These are phyloP conservation scores for Alternaria infectoria DNA, from an alignment of 2,329 filamentous ascomycete species.

Conservation along the genomic window DNA sequence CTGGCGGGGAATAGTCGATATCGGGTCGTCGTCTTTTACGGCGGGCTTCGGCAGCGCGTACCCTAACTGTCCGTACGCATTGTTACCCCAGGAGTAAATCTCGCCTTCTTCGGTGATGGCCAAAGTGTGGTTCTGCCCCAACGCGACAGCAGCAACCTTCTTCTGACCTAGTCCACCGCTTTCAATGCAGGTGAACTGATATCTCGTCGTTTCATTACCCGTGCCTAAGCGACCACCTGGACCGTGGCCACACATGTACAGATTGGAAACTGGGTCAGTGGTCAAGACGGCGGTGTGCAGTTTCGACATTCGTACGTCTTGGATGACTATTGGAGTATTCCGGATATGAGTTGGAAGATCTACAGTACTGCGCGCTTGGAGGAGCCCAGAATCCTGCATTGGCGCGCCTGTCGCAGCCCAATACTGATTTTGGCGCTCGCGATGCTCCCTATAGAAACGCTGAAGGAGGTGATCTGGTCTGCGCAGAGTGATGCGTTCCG, in stretches of 20 bases:
- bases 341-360: slow-evolving; percentile 76
- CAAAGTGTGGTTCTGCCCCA: slow-evolving; percentile 91
- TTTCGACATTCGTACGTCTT: slow-evolving; percentile 87
- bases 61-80: slow-evolving; percentile 83
- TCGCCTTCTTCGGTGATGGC: slow-evolving; percentile 87
- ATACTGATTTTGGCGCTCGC: slow-evolving; percentile 54
- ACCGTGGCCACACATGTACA: slow-evolving; percentile 92
- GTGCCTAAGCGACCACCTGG: slow-evolving; percentile 87
- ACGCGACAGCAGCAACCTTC: slow-evolving; percentile 75
- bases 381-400: slow-evolving; percentile 24
- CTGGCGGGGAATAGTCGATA: slow-evolving; percentile 81
- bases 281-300: slow-evolving; percentile 90
- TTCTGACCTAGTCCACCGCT: slow-evolving; percentile 74
- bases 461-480: slow-evolving; percentile 79
- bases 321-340: slow-evolving; percentile 74
- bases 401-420: slow-evolving; percentile 47
- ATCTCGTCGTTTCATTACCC: slow-evolving; percentile 88
- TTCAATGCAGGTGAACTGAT: slow-evolving; percentile 83
- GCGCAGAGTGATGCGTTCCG: slow-evolving; percentile 78
- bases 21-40: slow-evolving; percentile 79
- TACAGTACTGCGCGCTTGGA: slow-evolving; percentile 47
- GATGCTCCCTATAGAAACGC: slow-evolving; percentile 73
- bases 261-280: slow-evolving; percentile 82
- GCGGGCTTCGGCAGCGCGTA: slow-evolving; percentile 74
- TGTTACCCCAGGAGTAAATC: slow-evolving; percentile 93